Conservation (phyloP, 2,329 filamentous ascomycete genomes). For the Claviceps cyperi region DNA sequence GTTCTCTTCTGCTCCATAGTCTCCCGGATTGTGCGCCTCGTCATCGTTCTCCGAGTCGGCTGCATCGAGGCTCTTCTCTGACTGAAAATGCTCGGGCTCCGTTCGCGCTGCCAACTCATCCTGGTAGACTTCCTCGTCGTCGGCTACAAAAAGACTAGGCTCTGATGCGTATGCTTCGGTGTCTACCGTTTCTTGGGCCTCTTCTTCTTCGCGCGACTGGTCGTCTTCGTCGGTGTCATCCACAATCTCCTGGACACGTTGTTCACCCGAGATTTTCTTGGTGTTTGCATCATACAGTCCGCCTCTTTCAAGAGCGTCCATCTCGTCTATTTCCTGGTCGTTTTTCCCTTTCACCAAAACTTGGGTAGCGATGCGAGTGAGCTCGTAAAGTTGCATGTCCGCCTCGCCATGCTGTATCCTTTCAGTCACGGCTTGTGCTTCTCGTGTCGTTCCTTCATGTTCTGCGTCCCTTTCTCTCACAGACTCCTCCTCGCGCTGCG, state of each 20-base stretch:
- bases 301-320: background rate
- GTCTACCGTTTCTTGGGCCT: background rate
- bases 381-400: background rate
- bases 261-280: background rate
- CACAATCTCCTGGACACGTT: background rate
- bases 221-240: background rate
- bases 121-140: background rate
- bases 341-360: background rate
- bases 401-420: background rate
- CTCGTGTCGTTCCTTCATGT: background rate
- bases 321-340: background rate
- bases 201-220: background rate
- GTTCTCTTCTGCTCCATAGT: background rate
- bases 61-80: background rate
- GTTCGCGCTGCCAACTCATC: background rate
- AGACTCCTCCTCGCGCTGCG: background rate
- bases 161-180: background rate
- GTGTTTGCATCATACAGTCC: background rate
- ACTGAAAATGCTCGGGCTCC: background rate
- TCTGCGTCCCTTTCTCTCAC: background rate
- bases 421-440: background rate
- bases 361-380: background rate
- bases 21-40: background rate
- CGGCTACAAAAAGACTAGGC: background rate
- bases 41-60: background rate